Evolutionary conservation across 768 basidiomycete genomes (phyloP).

Genomic region (Coprinopsis strossmayeri): DNA sequence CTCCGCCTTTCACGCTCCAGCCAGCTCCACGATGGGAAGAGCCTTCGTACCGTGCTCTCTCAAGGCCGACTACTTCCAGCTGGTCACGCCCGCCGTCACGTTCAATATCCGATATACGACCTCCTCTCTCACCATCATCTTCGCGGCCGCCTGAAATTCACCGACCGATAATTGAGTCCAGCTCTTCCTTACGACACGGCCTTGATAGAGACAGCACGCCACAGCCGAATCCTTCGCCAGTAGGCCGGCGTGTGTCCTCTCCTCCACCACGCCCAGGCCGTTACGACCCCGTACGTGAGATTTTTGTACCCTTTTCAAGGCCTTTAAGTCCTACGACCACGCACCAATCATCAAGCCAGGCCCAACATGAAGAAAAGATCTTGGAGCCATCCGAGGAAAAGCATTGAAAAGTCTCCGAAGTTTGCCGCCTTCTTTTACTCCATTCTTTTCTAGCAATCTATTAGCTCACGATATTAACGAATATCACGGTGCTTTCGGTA

Average conservation of each 20-base stretch:
- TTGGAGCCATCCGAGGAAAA: neutral
- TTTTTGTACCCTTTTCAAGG: constrained; percentile 29
- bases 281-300: constrained; percentile 48
- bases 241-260: neutral
- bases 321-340: constrained; percentile 5
- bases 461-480: constrained; percentile 23
- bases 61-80: constrained; percentile 29
- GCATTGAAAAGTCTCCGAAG: neutral
- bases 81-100: constrained; percentile 29
- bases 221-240: constrained; percentile 14
- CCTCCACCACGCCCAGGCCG: constrained; percentile 32
- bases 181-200: neutral
- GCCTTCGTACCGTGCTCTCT: constrained; percentile 29
- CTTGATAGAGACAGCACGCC: constrained; percentile 8
- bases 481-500: constrained; percentile 3
- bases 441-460: constrained; percentile 9
- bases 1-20: constrained; percentile 61
- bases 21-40: constrained; percentile 63
- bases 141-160: neutral
- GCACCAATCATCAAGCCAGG: neutral
- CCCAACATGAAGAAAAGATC: neutral
- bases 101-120: constrained; percentile 23
- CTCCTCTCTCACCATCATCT: constrained; percentile 17
- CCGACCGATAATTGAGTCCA: neutral
- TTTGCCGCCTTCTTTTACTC: constrained; percentile 8